A percentile compares a stretch with the other conserved stretches of the same genome.
phyloP scores from a whole-genome alignment of 2,329 filamentous ascomycete species.

The Colletotrichum eleusines region DNA sequence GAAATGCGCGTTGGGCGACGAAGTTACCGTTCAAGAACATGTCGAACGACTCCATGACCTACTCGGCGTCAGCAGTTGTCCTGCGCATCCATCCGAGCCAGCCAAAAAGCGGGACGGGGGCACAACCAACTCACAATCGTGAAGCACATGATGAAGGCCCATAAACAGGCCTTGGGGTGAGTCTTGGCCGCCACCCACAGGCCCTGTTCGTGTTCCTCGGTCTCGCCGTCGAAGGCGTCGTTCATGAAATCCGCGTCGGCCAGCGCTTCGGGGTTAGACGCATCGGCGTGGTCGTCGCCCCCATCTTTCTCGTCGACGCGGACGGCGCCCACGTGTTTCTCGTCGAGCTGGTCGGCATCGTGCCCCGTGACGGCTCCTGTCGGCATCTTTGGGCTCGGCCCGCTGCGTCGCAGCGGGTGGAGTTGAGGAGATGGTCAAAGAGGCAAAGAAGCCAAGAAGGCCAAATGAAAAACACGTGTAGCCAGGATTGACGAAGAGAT shows the following conservation, averaged over 20 bases:
- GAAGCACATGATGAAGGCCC: slow-evolving; percentile 63
- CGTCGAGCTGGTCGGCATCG: neutral
- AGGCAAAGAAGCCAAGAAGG: neutral
- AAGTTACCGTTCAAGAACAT: slow-evolving; percentile 63
- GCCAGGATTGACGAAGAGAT: neutral
- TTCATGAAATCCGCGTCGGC: slow-evolving; percentile 53
- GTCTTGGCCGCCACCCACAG: slow-evolving; percentile 53
- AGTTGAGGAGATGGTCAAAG: neutral
- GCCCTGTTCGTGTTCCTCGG: slow-evolving; percentile 56
- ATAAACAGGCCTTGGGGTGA: slow-evolving; percentile 60
- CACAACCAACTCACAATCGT: slow-evolving; percentile 59
- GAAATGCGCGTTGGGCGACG: slow-evolving; percentile 56
- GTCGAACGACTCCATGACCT: slow-evolving; percentile 65
- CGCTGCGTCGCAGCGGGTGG: neutral
- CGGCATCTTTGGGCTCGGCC: slow-evolving; percentile 32
- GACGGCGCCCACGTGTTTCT: no score
- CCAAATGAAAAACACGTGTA: neutral
- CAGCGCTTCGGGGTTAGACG: slow-evolving; percentile 52
- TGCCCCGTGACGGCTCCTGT: slow-evolving; percentile 34
- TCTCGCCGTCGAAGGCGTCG: slow-evolving; percentile 58
- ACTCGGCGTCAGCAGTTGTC: neutral
- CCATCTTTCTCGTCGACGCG: neutral
- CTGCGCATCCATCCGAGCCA: no score
- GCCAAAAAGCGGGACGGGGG: no score
- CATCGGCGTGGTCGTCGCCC: slow-evolving; percentile 22